A percentile compares a stretch with the other conserved stretches of the same genome.
phyloP scores from a whole-genome alignment of 306 rosid species.

The Phaseolus lunatus region DNA sequence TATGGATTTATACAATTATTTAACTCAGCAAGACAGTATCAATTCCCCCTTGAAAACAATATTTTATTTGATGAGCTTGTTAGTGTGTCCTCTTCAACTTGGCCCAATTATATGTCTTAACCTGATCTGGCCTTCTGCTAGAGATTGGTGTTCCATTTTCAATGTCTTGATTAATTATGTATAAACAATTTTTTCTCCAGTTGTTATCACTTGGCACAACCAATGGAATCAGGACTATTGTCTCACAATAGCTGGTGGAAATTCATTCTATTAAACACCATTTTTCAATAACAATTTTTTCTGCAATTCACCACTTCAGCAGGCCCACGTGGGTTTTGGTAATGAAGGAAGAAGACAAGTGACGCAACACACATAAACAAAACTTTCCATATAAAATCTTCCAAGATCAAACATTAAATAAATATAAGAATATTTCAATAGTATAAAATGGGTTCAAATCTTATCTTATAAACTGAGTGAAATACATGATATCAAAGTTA shows the following conservation, averaged over 20 bases:
- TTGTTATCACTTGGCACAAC: slow-evolving; percentile 40
- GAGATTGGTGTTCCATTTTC: slow-evolving; percentile 43
- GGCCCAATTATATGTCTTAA: slow-evolving; percentile 54
- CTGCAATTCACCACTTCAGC: slow-evolving; percentile 35
- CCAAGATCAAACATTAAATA: too few species aligned
- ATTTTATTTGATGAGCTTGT: slow-evolving; percentile 45
- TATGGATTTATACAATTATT: neutral
- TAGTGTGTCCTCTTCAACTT: slow-evolving; percentile 63
- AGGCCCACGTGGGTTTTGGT: slow-evolving; percentile 56
- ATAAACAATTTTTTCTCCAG: neutral
- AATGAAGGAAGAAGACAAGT: slow-evolving; percentile 48
- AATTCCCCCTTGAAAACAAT: neutral
- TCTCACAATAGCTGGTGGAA: slow-evolving; percentile 42
- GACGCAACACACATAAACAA: slow-evolving; percentile 29
- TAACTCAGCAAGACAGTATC: slow-evolving; percentile 34
- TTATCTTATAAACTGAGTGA: too few species aligned
- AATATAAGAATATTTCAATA: too few species aligned
- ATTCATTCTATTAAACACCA: neutral
- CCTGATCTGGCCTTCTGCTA: slow-evolving; percentile 47
- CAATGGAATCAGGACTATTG: slow-evolving; percentile 44
- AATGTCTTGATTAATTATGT: neutral
- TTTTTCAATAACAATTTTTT: slow-evolving; percentile 18
- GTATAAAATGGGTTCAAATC: too few species aligned
- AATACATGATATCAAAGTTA: too few species aligned
- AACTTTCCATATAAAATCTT: too few species aligned